phyloP scores from a whole-genome alignment of 2,329 filamentous ascomycete genomes.

The Hymenoscyphus infarciens region DNA sequence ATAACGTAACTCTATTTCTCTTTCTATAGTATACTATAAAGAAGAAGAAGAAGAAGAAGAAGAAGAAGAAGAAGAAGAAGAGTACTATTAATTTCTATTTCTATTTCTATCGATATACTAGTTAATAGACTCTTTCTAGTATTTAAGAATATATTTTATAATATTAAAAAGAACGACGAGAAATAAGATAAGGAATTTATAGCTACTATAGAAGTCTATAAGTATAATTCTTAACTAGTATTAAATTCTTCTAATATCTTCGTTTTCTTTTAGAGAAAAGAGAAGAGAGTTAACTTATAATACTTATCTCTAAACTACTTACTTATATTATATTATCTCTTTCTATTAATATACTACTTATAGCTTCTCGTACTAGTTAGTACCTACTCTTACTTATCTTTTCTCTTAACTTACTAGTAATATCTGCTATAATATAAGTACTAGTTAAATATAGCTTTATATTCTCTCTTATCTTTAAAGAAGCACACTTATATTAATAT shows the following conservation, averaged over 20 bases:
- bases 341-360: neutral
- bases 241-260: neutral
- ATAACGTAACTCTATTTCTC: neutral
- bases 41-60: neutral
- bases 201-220: neutral
- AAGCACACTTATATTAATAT: neutral
- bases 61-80: too few species aligned
- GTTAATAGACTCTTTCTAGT: neutral
- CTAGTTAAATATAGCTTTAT: too few species aligned
- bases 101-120: constrained; percentile 1
- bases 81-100: neutral
- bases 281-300: neutral
- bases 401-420: neutral
- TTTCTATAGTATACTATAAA: neutral
- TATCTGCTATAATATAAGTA: neutral
- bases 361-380: neutral
- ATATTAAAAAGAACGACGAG: too few species aligned
- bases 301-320: neutral
- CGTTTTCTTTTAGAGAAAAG: neutral
- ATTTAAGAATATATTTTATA: neutral
- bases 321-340: neutral
- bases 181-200: neutral
- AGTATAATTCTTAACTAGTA: neutral
- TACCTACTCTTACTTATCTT: neutral
- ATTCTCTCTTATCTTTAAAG: neutral